phyloP scores from a whole-genome alignment of 441 rosid genomes.

The Lepidium campestre region DNA sequence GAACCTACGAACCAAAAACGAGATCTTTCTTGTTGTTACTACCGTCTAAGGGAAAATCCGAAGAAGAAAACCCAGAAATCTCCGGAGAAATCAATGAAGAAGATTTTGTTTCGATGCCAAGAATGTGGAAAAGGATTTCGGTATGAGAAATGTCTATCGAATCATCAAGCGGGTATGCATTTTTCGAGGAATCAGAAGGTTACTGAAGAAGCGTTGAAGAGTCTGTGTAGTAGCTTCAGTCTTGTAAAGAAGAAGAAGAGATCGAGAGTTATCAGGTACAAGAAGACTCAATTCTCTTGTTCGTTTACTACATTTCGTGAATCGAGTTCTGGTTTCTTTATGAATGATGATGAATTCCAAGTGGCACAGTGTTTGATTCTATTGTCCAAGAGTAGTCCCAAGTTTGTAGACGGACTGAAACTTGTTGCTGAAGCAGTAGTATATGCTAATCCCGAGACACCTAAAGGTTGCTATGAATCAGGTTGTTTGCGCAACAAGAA shows the following conservation, averaged over 20 bases:
- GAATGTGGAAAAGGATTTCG: constrained; percentile 49
- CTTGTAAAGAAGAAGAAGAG: constrained; percentile 50
- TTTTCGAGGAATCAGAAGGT: constrained; percentile 15
- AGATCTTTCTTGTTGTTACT: constrained; percentile 34
- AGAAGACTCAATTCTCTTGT: constrained; percentile 31
- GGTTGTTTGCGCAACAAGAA: constrained; percentile 23
- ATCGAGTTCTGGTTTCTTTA: constrained; percentile 31
- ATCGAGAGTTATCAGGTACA: constrained; percentile 51
- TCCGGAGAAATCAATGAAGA: constrained; percentile 62
- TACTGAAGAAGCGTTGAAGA: constrained; percentile 18
- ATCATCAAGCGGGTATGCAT: constrained; percentile 41
- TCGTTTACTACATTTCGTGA: constrained; percentile 41
- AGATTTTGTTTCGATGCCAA: constrained; percentile 42
- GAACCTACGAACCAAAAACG: constrained; percentile 6
- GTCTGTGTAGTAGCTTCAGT: constrained; percentile 26
- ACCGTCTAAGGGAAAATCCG: constrained; percentile 60
- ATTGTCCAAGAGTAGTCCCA: constrained; percentile 41
- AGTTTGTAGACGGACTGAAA: constrained; percentile 13
- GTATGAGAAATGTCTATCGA: constrained; percentile 41
- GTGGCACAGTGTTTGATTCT: constrained; percentile 56
- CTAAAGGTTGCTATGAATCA: constrained; percentile 20
- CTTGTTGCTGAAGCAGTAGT: constrained; percentile 32
- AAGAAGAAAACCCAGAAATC: constrained; percentile 71
- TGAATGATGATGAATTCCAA: constrained; percentile 38
- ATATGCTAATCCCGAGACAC: constrained; percentile 25